Evolutionary conservation across 116 monocot species (phyloP).

Genomic region (Posidonia oceanica): DNA sequence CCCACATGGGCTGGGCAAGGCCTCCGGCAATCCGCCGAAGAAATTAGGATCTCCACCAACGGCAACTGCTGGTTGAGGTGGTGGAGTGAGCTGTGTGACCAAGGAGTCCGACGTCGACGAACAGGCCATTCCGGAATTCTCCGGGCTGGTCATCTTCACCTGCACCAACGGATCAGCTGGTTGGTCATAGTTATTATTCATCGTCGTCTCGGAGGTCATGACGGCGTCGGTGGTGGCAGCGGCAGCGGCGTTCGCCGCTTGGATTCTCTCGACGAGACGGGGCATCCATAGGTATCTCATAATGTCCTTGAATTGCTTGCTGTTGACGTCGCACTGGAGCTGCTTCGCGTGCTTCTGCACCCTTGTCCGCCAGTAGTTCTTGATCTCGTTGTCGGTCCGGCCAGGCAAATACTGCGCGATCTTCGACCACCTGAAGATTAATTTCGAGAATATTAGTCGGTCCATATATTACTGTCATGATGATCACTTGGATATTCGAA

Average conservation of each 20-base stretch:
- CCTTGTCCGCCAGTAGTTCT: slow-evolving; percentile 77
- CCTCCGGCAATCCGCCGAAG: slow-evolving; percentile 6
- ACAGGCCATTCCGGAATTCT: not conserved
- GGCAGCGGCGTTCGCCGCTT: slow-evolving; percentile 24
- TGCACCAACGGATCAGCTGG: no score
- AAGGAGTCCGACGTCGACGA: slow-evolving; percentile 21
- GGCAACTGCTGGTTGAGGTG: not conserved
- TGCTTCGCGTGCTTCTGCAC: slow-evolving; percentile 72
- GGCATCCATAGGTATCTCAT: slow-evolving; percentile 63
- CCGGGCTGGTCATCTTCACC: no score
- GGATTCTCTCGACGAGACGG: slow-evolving; percentile 58
- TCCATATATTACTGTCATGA: not conserved
- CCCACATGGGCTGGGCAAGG: slow-evolving; percentile 17
- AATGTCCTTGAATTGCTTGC: slow-evolving; percentile 50
- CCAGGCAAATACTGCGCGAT: slow-evolving; percentile 65
- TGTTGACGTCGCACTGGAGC: slow-evolving; percentile 63
- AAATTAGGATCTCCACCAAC: not conserved
- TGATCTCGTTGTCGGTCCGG: slow-evolving; percentile 58
- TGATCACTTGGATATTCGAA: no score
- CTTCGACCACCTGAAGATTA: slow-evolving; percentile 58
- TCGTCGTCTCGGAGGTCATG: no score
- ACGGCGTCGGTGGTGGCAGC: not conserved
- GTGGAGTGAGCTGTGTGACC: not conserved
- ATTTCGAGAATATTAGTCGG: not conserved
- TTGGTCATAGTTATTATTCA: no score